Conservation (phyloP, 176 grass and related monocot genomes). For the Rhynchospora breviuscula region DNA sequence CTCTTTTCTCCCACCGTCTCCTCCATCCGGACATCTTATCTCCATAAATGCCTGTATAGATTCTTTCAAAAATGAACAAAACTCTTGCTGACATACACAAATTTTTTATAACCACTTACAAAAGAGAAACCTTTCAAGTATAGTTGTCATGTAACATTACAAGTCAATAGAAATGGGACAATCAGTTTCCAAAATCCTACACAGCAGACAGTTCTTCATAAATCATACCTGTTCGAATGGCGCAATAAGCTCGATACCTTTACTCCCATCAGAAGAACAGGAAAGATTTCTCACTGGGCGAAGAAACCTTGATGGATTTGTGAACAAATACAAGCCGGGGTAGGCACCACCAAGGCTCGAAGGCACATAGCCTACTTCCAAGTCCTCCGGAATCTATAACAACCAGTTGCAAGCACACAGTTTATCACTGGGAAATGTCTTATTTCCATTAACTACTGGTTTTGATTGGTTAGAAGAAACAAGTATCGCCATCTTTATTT, state of each 20-base stretch:
- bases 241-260: slow-evolving; percentile 86
- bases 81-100: background rate
- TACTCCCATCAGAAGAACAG: slow-evolving; percentile 30
- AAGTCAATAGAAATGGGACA: background rate
- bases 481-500: background rate
- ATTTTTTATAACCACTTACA: background rate
- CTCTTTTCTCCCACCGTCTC: slow-evolving; percentile 66
- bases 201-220: background rate
- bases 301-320: slow-evolving; percentile 78
- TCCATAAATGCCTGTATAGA: slow-evolving; percentile 86
- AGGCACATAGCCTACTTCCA: slow-evolving; percentile 92
- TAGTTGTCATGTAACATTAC: background rate
- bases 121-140: slow-evolving; percentile 1
- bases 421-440: background rate
- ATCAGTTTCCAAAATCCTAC: background rate
- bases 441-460: background rate
- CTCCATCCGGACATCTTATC: slow-evolving; percentile 89
- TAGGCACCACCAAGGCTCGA: slow-evolving; percentile 77
- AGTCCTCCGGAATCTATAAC: slow-evolving; percentile 74
- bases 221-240: slow-evolving; percentile 96
- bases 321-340: slow-evolving; percentile 91
- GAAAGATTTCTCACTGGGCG: slow-evolving; percentile 69
- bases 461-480: background rate
- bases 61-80: slow-evolving; percentile 21
- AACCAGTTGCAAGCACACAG: background rate